These are phyloP conservation scores for Teratosphaeriaceae sp. DNA, from an alignment of 2,329 filamentous ascomycete species.

Conservation along the genomic window DNA sequence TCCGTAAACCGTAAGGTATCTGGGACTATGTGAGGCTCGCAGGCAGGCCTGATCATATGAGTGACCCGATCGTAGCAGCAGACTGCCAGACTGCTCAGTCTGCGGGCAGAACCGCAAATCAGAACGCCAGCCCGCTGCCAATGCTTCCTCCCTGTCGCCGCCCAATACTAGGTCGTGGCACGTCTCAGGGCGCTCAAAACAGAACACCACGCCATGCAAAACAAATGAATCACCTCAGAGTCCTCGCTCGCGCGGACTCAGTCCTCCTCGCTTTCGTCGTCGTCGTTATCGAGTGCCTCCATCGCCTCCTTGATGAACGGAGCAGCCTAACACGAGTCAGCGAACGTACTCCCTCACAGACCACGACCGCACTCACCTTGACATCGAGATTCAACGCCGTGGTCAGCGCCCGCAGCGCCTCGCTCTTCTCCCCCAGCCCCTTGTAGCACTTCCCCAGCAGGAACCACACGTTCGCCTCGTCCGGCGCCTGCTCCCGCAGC, in stretches of 20 bases:
- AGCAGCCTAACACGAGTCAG: slow-evolving; percentile 75
- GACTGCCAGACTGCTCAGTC: too few relatives aligned
- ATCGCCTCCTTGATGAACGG: slow-evolving; percentile 95
- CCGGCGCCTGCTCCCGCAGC: slow-evolving; percentile 85
- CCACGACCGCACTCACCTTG: slow-evolving; percentile 59
- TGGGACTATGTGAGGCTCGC: too few relatives aligned
- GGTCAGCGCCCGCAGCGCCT: slow-evolving; percentile 89
- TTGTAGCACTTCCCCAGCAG: slow-evolving; percentile 73
- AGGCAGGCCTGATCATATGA: too few relatives aligned
- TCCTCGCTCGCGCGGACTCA: neutral
- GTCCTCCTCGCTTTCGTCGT: slow-evolving; percentile 24
- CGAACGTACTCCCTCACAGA: neutral
- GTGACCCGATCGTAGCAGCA: too few relatives aligned
- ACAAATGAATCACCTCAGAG: neutral
- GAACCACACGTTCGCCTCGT: slow-evolving; percentile 95
- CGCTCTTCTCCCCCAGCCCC: slow-evolving; percentile 52
- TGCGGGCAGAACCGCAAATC: too few relatives aligned
- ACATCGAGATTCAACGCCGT: slow-evolving; percentile 93
- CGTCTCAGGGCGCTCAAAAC: neutral
- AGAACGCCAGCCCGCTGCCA: slow-evolving; percentile 1
- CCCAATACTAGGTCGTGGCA: neutral
- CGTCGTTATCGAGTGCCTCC: slow-evolving; percentile 57
- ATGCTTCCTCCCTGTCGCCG: neutral
- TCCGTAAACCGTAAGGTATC: too few relatives aligned
- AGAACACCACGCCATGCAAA: slow-evolving; percentile 4